phyloP scores from a whole-genome alignment of 140 eudicot genomes.

The Bidens hawaiensis region DNA sequence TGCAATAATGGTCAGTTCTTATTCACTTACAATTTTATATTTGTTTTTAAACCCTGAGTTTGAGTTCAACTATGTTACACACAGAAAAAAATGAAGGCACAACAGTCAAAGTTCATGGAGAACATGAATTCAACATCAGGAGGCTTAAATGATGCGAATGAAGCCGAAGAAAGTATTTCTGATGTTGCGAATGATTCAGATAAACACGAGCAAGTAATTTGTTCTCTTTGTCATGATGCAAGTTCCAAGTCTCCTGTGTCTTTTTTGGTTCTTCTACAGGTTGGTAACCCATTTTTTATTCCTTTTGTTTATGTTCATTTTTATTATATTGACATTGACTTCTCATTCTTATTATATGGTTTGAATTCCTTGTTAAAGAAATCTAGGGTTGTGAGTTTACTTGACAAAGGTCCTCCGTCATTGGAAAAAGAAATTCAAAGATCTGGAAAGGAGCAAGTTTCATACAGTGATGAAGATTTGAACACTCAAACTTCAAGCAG shows the following conservation, averaged over 20 bases:
- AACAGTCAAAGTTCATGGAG: constrained; percentile 84
- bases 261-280: constrained; percentile 88
- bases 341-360: not conserved
- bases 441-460: constrained; percentile 49
- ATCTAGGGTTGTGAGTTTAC: constrained; percentile 83
- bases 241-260: constrained; percentile 71
- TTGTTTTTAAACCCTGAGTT: not conserved
- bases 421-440: constrained; percentile 60
- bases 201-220: constrained; percentile 49
- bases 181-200: constrained; percentile 32
- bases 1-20: constrained; percentile 73
- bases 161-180: constrained; percentile 39
- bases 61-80: constrained; percentile 12
- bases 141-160: constrained; percentile 42
- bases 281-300: constrained; percentile 23
- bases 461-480: constrained; percentile 16
- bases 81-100: constrained; percentile 96
- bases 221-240: constrained; percentile 94
- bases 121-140: constrained; percentile 45
- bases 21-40: not conserved
- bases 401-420: constrained; percentile 73
- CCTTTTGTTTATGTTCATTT: constrained; percentile 1
- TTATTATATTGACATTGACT: not conserved
- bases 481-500: constrained; percentile 30
- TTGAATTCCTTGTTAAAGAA: constrained; percentile 47